These are phyloP conservation scores for Magnaporthales sp. DNA, from an alignment of 2,329 filamentous ascomycete genomes.

Conservation along the genomic window DNA sequence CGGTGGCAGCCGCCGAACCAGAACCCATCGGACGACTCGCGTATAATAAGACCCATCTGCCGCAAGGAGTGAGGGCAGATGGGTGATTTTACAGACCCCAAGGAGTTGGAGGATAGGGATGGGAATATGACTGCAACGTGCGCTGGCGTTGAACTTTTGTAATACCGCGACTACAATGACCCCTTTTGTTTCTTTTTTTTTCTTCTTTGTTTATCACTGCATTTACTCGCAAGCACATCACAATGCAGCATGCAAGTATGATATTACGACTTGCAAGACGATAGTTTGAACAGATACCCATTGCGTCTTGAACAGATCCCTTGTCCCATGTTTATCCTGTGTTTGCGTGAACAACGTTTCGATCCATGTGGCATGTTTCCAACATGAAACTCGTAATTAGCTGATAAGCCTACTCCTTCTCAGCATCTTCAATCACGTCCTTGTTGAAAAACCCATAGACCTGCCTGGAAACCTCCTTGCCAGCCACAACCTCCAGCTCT, in stretches of 20 bases:
- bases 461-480: conserved; percentile 65
- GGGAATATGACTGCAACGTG: neutral
- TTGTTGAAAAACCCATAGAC: conserved; percentile 75
- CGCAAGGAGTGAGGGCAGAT: neutral
- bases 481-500: conserved; percentile 67
- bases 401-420: conserved; percentile 8
- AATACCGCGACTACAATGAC: neutral
- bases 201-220: neutral
- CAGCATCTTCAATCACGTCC: conserved; percentile 46
- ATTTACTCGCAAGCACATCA: neutral
- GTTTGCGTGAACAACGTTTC: no score
- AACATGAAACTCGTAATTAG: neutral
- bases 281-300: neutral
- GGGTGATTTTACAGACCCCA: neutral
- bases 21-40: neutral
- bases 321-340: neutral
- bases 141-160: neutral
- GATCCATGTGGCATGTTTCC: neutral
- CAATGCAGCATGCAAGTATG: neutral
- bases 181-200: neutral
- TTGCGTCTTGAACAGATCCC: neutral
- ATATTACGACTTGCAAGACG: neutral
- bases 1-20: neutral
- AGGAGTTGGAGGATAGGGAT: neutral
- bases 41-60: conserved; percentile 5